Base-by-base conservation (phyloP, 805 yeast genomes). In the Lachancea sp. region DNA sequence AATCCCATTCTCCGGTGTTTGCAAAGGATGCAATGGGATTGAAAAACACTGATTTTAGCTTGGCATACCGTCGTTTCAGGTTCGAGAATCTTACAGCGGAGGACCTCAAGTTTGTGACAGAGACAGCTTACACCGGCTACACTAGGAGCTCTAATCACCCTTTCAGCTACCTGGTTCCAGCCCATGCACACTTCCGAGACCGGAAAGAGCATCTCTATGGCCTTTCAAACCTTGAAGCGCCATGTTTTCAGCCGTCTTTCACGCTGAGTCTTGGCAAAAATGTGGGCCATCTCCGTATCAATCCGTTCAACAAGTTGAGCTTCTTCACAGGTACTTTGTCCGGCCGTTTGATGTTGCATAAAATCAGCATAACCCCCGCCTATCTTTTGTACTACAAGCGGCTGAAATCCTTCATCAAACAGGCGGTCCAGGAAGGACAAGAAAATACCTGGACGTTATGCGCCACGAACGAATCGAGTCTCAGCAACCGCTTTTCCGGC, bases 291-390 rank as follows among this genome's bases (percentile, higher is more conserved):
- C 58, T 59, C 35, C 56, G 55, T 7, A 52, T 59, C 12, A 60
- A 60, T 36, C 64, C 64, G 2, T 40, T 55, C 34, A 60, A 62
- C 46, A 50, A 49, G 30, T 48, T 56, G 20, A 59, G 65, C 44
- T 56, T 86, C 63, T 85, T 91, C 49, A 86, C 86, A 30, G 80
- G 70, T 49, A 85, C 74, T 65, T 89, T 96, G 55, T 85, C 95
- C 1, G 93, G 88, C 2, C 96, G 96, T 50, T 85, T 81, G 8
- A 85, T 86, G 46, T 89, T 85, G 49, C 96, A 76, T 70, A 91
- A 89, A 41, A 45, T 59, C 7, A 47, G 50, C 30, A 20, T 60
- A 13, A 55, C 62, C 7, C 41, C 42, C 42, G 41, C 46, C 1
- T 60, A 49, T 38, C 49, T 54, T 17, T 46, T 49, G 13, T 60